A percentile compares a stretch with the other conserved stretches of the same genome.
phyloP scores from a whole-genome alignment of 2,329 filamentous ascomycete genomes.

The Pezicula carpinea region DNA sequence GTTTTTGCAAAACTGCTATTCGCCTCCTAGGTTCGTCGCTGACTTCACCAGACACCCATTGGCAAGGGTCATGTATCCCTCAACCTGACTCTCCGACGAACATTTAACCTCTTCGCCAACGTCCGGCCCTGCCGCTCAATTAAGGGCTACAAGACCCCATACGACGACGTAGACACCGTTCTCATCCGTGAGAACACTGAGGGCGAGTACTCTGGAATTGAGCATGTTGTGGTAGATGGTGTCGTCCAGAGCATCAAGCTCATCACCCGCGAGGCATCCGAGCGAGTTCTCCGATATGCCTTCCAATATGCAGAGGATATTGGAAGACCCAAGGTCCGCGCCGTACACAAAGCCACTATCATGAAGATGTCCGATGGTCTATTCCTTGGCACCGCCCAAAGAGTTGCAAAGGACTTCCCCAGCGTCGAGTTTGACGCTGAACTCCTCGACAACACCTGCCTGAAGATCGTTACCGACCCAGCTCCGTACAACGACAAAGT shows the following conservation, averaged over 20 bases:
- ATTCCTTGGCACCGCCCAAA: conserved; percentile 81
- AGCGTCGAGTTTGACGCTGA: conserved; percentile 95
- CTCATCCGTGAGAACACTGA: conserved; percentile 99
- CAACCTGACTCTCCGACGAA: conserved; percentile 96
- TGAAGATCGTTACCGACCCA: conserved; percentile 98
- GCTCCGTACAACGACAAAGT: conserved; percentile 98
- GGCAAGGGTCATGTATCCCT: conserved; percentile 99
- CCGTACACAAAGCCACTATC: conserved; percentile 99
- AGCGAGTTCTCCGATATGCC: conserved; percentile 93
- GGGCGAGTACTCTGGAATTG: conserved; percentile 98
- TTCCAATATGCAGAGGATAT: conserved; percentile 97
- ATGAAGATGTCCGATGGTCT: conserved; percentile 99
- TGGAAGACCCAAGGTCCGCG: conserved; percentile 93
- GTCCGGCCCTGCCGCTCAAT: conserved; percentile 96
- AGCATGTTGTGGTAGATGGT: conserved; percentile 96
- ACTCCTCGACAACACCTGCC: conserved; percentile 97
- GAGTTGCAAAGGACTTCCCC: conserved; percentile 93
- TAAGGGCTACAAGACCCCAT: conserved; percentile 96
- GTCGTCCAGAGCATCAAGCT: conserved; percentile 99
- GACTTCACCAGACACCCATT: conserved; percentile 67
- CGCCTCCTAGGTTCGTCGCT: conserved; percentile 13
- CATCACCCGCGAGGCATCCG: conserved; percentile 89
- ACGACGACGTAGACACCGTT: conserved; percentile 94
- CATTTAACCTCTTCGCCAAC: conserved; percentile 99
- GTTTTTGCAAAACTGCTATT: conserved; percentile 28